Base-by-base conservation (phyloP, 495 filamentous ascomycete genomes). In the Letharia columbiana region DNA sequence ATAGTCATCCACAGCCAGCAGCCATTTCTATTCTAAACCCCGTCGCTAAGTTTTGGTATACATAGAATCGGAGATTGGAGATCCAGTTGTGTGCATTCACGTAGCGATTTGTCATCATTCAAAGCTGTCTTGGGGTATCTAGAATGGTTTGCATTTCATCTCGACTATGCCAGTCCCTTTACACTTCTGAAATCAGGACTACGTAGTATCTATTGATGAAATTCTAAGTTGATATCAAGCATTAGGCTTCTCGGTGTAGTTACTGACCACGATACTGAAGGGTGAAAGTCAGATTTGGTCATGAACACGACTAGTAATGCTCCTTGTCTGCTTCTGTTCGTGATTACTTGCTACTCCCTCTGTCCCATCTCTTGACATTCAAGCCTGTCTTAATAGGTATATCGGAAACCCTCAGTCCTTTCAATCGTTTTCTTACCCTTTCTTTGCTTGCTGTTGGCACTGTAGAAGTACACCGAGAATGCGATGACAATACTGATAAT, bases 391-490 rank as follows among this genome's bases (percentile, higher is more conserved):
- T 41, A 73, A 56, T 72, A 73, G 6, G 71, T 73, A 62, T 73
- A 72, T 23, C 71, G 65, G 62, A 73, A 73, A 28, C 71, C 71
- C 39, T 70, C 82, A 33, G 81, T 82, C 28, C 78, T 78, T 67
- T 89, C 86, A 15, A 88, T 73, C 1, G 85, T 54, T 37, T 71
- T 77, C 65, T 78, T 77, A 0, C 83, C 81, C 41, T 67, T 69
- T 44, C 64, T 77, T 68, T 86, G 82, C 45, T 72, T 69, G 56
- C 74, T 75, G 75, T 91, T 91, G 40, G 80, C 79, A 18, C 74
- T 72, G 67, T 80, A 84, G 70, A 92, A 91, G 67, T 86, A 82
- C 1, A 81, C 41, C 2, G 87, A 82, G 68, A 91, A 89, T 0
- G 74, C 66, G 6, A 65, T 78, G 2, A 92, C 83, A 44, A 90